These are phyloP conservation scores for Talaromyces sp. DNA, from an alignment of 2,329 filamentous ascomycete species.

Conservation along the genomic window DNA sequence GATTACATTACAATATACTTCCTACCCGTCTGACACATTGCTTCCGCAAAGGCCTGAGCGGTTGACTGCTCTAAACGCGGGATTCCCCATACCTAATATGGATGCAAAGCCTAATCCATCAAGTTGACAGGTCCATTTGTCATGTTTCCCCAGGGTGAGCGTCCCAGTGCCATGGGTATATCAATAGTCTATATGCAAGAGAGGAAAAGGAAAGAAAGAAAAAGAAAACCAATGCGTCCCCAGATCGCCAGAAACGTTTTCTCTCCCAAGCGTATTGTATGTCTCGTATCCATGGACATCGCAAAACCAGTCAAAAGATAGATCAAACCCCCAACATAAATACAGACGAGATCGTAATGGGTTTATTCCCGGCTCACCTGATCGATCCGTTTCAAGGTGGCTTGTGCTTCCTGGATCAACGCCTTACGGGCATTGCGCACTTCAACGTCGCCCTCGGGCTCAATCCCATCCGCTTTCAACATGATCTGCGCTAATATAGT, in stretches of 20 bases:
- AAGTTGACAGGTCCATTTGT: slow-evolving; percentile 9
- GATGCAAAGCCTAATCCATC: slow-evolving; percentile 5
- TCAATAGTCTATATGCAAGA: slow-evolving; percentile 17
- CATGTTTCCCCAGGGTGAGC: background rate
- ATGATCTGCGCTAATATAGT: slow-evolving; percentile 47
- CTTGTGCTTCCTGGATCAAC: slow-evolving; percentile 48
- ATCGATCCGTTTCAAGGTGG: slow-evolving; percentile 43
- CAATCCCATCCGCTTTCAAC: slow-evolving; percentile 69
- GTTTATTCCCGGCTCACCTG: slow-evolving; percentile 24
- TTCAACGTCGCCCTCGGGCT: slow-evolving; percentile 68
- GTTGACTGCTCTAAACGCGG: slow-evolving; percentile 17
- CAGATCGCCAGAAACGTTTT: no score
- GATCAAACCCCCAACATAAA: background rate
- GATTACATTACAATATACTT: background rate
- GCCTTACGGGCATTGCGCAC: slow-evolving; percentile 53
- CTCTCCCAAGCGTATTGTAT: no score
- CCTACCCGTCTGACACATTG: background rate
- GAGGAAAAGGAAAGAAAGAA: background rate
- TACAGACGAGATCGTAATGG: slow-evolving; percentile 5
- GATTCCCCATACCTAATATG: background rate
- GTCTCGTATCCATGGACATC: background rate
- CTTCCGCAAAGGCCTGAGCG: slow-evolving; percentile 6
- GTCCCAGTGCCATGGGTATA: slow-evolving; percentile 5
- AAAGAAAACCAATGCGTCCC: background rate
- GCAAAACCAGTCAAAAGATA: background rate